A percentile compares a stretch with the other conserved stretches of the same genome.
Evolutionary conservation across 2,329 filamentous ascomycete genomes (phyloP).

Genomic region (Colletotrichum incanum): DNA sequence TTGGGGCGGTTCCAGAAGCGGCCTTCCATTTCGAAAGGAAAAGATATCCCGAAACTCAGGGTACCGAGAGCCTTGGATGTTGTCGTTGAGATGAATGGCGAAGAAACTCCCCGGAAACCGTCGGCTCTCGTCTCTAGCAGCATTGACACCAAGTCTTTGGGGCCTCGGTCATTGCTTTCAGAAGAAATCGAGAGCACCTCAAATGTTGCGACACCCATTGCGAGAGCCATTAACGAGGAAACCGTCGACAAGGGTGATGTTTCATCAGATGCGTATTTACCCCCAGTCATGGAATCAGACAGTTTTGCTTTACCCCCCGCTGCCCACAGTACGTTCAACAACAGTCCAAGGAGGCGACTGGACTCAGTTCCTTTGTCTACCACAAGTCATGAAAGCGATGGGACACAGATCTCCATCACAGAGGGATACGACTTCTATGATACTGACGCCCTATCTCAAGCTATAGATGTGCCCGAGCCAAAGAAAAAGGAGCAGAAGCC

Average conservation of each 20-base stretch:
- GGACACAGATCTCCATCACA: constrained; percentile 65
- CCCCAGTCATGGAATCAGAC: constrained; percentile 66
- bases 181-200: constrained; percentile 76
- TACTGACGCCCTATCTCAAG: constrained; percentile 66
- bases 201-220: constrained; percentile 73
- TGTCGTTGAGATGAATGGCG: constrained; percentile 49
- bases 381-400: constrained; percentile 65
- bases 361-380: constrained; percentile 68
- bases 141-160: constrained; percentile 52
- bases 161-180: constrained; percentile 63
- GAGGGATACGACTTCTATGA: constrained; percentile 79
- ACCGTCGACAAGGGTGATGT: constrained; percentile 48
- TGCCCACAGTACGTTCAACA: constrained; percentile 54
- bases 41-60: constrained; percentile 50
- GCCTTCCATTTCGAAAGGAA: constrained; percentile 44
- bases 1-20: constrained; percentile 57
- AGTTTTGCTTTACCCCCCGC: constrained; percentile 67
- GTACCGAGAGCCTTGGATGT: constrained; percentile 47
- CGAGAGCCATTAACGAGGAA: constrained; percentile 63
- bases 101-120: constrained; percentile 56
- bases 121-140: constrained; percentile 48
- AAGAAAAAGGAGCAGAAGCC: constrained; percentile 55
- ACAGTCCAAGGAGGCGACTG: constrained; percentile 60
- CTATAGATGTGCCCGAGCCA: constrained; percentile 67
- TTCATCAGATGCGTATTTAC: constrained; percentile 57